Conservation (phyloP, 2,329 filamentous ascomycete species). For the Penicillium sp. region DNA sequence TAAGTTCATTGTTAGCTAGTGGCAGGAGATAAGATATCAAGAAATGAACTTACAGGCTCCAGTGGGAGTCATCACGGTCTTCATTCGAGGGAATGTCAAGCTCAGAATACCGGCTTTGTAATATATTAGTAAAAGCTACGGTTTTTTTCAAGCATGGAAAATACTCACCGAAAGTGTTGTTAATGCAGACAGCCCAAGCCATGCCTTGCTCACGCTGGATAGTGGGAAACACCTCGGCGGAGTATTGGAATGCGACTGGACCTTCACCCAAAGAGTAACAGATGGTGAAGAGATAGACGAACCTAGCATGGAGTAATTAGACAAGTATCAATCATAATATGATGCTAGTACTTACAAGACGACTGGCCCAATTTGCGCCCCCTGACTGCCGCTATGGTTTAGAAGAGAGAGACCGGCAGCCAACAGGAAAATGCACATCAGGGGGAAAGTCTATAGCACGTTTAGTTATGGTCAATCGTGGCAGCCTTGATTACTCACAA, state of each 20-base stretch:
- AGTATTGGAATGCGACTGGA: slow-evolving; percentile 50
- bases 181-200: slow-evolving; percentile 29
- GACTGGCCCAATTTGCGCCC: slow-evolving; percentile 33
- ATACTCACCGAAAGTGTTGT: slow-evolving; percentile 25
- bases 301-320: slow-evolving; percentile 46
- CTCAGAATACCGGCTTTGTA: slow-evolving; percentile 46
- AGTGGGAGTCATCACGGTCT: slow-evolving; percentile 46
- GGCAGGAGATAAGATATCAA: rapidly evolving
- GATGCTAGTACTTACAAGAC: slow-evolving; percentile 12
- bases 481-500: slow-evolving; percentile 9
- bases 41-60: slow-evolving; percentile 54
- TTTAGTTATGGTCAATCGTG: background rate
- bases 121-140: slow-evolving; percentile 25
- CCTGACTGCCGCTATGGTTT: slow-evolving; percentile 38
- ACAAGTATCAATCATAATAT: background rate
- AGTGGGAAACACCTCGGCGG: slow-evolving; percentile 54
- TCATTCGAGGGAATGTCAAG: slow-evolving; percentile 48
- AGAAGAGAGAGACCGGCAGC: slow-evolving; percentile 57
- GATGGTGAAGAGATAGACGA: slow-evolving; percentile 62
- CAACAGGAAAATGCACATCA: slow-evolving; percentile 63
- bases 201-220: slow-evolving; percentile 47
- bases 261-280: slow-evolving; percentile 64
- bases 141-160: slow-evolving; percentile 12
- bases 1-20: slow-evolving; percentile 40
- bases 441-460: slow-evolving; percentile 58